These are phyloP conservation scores for Neoscytalidium dimidiatum DNA, from an alignment of 2,329 filamentous ascomycete genomes.

Conservation along the genomic window DNA sequence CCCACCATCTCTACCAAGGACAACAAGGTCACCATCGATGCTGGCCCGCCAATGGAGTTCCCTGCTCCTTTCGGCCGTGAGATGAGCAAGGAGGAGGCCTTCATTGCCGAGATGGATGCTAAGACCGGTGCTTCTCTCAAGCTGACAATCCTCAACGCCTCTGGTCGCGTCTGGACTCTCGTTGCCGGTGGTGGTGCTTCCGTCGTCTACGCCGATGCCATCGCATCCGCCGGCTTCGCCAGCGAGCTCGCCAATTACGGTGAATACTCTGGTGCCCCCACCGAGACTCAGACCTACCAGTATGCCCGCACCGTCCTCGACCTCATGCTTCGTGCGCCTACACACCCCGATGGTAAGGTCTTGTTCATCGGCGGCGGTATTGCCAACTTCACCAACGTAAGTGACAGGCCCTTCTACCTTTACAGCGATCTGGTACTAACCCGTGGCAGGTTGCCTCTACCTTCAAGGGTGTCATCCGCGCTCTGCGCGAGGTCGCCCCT, in stretches of 20 bases:
- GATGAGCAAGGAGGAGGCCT: constrained; percentile 97
- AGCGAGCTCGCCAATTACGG: constrained; percentile 98
- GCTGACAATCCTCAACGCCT: constrained; percentile 90
- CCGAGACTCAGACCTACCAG: constrained; percentile 98
- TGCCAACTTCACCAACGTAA: constrained; percentile 98
- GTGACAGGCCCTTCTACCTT: constrained; percentile 22
- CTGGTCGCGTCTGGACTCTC: constrained; percentile 94
- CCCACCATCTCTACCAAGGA: constrained; percentile 62
- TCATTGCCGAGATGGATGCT: constrained; percentile 97
- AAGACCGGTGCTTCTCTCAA: constrained; percentile 99
- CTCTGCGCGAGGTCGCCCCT: constrained; percentile 84
- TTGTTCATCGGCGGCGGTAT: constrained; percentile 99
- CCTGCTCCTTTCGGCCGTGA: constrained; percentile 98
- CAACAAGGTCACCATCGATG: constrained; percentile 88
- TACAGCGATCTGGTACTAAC: constrained; percentile 20
- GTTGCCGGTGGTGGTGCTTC: constrained; percentile 99
- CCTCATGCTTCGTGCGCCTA: constrained; percentile 90
- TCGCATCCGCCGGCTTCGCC: constrained; percentile 92
- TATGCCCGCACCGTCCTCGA: constrained; percentile 97
- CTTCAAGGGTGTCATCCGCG: constrained; percentile 99
- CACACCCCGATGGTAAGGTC: constrained; percentile 88
- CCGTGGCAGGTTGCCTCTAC: constrained; percentile 71
- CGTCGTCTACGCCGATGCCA: constrained; percentile 98
- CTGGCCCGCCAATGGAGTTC: constrained; percentile 97
- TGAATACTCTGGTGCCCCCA: constrained; percentile 98